phyloP scores from a whole-genome alignment of 495 filamentous ascomycete genomes.

The Penicillium herquei region DNA sequence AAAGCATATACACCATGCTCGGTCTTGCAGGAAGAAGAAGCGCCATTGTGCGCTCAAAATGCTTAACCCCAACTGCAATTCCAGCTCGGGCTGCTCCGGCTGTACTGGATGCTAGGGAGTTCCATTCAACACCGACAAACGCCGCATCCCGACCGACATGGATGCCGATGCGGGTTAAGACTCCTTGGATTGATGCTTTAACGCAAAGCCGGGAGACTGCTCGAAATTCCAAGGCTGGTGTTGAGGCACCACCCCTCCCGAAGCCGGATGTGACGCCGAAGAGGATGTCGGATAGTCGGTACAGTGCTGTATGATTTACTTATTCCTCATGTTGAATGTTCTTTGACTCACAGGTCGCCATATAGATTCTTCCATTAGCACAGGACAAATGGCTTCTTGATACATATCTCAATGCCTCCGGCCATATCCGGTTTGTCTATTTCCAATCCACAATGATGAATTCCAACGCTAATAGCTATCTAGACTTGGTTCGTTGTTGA shows the following conservation, averaged over 20 bases:
- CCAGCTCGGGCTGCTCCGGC: conserved; percentile 12
- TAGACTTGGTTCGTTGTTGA: conserved; percentile 68
- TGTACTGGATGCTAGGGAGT: conserved; percentile 19
- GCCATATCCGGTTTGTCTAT: conserved; percentile 55
- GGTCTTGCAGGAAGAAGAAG: conserved; percentile 21
- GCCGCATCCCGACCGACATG: conserved; percentile 34
- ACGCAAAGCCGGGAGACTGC: conserved; percentile 48
- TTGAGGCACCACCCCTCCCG: conserved; percentile 21
- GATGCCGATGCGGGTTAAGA: conserved; percentile 59
- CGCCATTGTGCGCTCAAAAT: conserved; percentile 14
- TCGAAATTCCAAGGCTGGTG: conserved; percentile 25
- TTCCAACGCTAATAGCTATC: conserved; percentile 2
- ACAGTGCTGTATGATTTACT: conserved; percentile 52
- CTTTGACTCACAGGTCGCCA: conserved; percentile 13
- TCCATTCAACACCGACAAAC: conserved; percentile 30
- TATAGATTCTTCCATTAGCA: conserved; percentile 61
- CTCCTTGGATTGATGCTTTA: conserved; percentile 69
- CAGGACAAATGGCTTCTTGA: conserved; percentile 71
- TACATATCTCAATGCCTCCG: conserved; percentile 64
- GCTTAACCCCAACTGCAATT: conserved; percentile 2
- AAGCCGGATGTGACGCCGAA: conserved; percentile 57
- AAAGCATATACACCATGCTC: conserved; percentile 17
- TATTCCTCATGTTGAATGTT: background rate
- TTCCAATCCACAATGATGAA: background rate
- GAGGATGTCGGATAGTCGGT: conserved; percentile 64